Percentiles rank a stretch among this genome's conserved stretches.
These are phyloP conservation scores for Phytophthora vignae DNA, from an alignment of 352 stramenopile species.

Conservation along the genomic window DNA sequence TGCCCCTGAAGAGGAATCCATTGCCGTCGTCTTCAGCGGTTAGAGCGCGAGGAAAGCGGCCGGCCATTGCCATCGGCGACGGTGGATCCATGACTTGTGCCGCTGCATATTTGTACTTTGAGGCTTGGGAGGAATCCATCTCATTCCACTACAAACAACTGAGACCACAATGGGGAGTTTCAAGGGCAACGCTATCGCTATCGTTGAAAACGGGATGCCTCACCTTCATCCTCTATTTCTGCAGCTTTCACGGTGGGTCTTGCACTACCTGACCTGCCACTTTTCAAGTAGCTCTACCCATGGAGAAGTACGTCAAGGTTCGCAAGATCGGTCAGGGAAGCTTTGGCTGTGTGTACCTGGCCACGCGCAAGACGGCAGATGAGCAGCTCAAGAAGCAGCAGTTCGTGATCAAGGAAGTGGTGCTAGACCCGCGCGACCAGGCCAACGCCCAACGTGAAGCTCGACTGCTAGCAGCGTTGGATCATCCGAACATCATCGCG, in stretches of 20 bases:
- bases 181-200: not conserved
- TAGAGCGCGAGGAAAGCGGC: slow-evolving; percentile 23
- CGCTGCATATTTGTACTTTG: slow-evolving; percentile 17
- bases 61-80: slow-evolving; percentile 21
- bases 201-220: not conserved
- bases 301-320: slow-evolving; percentile 85
- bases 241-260: not conserved
- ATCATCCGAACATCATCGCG: slow-evolving; percentile 87
- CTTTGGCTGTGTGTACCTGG: slow-evolving; percentile 77
- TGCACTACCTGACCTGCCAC: no score
- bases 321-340: slow-evolving; percentile 80
- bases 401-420: slow-evolving; percentile 81
- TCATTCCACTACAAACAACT: not conserved
- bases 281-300: slow-evolving; percentile 15
- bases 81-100: slow-evolving; percentile 5
- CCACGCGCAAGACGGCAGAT: slow-evolving; percentile 47
- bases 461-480: slow-evolving; percentile 68
- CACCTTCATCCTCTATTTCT: slow-evolving; percentile 35
- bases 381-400: slow-evolving; percentile 45
- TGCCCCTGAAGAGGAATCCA: slow-evolving; percentile 57
- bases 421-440: slow-evolving; percentile 73
- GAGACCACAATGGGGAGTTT: not conserved
- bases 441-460: slow-evolving; percentile 68
- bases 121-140: slow-evolving; percentile 23
- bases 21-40: slow-evolving; percentile 47